These are phyloP conservation scores for Kodamaea suecica DNA, from an alignment of 1,139 yeast genomes.

Conservation along the genomic window DNA sequence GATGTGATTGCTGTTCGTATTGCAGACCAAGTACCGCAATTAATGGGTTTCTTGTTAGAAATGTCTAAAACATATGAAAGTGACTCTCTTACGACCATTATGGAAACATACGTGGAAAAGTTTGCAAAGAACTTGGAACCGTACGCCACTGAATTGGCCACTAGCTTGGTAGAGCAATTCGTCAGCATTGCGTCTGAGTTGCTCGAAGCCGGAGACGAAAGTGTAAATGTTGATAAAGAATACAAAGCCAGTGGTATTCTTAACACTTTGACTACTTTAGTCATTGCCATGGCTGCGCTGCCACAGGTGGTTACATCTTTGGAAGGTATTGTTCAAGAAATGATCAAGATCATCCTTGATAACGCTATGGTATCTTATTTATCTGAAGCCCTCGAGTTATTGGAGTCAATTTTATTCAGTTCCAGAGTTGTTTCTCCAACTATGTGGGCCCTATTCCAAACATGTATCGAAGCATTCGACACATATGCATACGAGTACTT, in stretches of 20 bases:
- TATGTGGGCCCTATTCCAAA: constrained; percentile 46
- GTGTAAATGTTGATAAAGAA: constrained; percentile 43
- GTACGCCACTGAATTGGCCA: constrained; percentile 49
- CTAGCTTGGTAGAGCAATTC: constrained; percentile 49
- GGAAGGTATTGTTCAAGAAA: constrained; percentile 38
- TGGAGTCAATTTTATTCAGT: constrained; percentile 46
- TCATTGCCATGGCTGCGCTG: constrained; percentile 50
- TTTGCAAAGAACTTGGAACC: constrained; percentile 55
- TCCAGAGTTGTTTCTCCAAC: constrained; percentile 42
- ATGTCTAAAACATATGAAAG: constrained; percentile 50
- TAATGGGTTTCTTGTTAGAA: constrained; percentile 51
- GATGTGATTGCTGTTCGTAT: constrained; percentile 46
- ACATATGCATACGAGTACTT: constrained; percentile 53
- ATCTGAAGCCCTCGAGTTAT: constrained; percentile 47
- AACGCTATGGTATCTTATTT: constrained; percentile 48
- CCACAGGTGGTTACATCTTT: constrained; percentile 42
- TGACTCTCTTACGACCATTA: constrained; percentile 52
- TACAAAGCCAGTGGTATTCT: constrained; percentile 52
- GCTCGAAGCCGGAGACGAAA: constrained; percentile 26
- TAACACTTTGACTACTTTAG: constrained; percentile 50
- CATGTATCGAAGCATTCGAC: constrained; percentile 47
- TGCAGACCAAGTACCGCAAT: constrained; percentile 48
- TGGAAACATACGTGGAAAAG: constrained; percentile 56
- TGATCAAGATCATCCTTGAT: constrained; percentile 46
- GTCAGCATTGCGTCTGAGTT: constrained; percentile 43